These are phyloP conservation scores for Colletotrichum orbiculare DNA, from an alignment of 2,329 filamentous ascomycete species.

Conservation along the genomic window DNA sequence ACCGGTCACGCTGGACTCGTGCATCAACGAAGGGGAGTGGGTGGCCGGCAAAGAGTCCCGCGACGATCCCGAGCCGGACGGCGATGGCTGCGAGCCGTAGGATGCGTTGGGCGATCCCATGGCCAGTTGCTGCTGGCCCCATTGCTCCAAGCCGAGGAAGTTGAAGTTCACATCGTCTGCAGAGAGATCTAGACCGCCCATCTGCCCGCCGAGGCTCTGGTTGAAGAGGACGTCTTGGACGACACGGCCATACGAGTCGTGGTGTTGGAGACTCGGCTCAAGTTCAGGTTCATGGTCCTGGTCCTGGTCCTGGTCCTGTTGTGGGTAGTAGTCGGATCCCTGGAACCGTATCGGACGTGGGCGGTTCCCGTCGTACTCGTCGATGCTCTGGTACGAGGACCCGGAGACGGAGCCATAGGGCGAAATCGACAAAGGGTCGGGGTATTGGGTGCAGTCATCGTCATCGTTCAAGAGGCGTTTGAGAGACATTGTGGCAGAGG, in stretches of 20 bases:
- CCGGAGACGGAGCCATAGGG: slow-evolving; percentile 27
- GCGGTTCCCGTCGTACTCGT: slow-evolving; percentile 19
- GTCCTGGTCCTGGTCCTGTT: too few relatives aligned
- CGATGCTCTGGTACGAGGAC: slow-evolving; percentile 26
- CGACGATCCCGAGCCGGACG: slow-evolving; percentile 3
- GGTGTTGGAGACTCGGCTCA: slow-evolving; percentile 1
- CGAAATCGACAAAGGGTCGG: slow-evolving; percentile 22
- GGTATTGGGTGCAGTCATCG: slow-evolving; percentile 26
- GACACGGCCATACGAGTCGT: background rate
- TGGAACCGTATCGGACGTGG: slow-evolving; percentile 24
- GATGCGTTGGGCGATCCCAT: background rate
- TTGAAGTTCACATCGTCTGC: slow-evolving; percentile 1
- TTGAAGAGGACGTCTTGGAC: slow-evolving; percentile 5
- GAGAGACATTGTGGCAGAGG: slow-evolving; percentile 24
- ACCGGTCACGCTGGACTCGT: slow-evolving; percentile 15
- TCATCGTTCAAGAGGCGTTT: slow-evolving; percentile 36
- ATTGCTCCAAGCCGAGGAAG: slow-evolving; percentile 2
- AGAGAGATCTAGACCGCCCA: slow-evolving; percentile 12
- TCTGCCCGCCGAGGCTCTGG: background rate
- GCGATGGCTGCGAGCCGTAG: slow-evolving; percentile 4
- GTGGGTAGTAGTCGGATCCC: background rate
- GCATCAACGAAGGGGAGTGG: slow-evolving; percentile 22
- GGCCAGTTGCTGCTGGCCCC: background rate
- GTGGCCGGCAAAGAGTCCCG: slow-evolving; percentile 21
- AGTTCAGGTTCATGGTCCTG: too few relatives aligned